Conservation (phyloP, 2,329 filamentous ascomycete species). For the Coniochaeta pulveracea region DNA sequence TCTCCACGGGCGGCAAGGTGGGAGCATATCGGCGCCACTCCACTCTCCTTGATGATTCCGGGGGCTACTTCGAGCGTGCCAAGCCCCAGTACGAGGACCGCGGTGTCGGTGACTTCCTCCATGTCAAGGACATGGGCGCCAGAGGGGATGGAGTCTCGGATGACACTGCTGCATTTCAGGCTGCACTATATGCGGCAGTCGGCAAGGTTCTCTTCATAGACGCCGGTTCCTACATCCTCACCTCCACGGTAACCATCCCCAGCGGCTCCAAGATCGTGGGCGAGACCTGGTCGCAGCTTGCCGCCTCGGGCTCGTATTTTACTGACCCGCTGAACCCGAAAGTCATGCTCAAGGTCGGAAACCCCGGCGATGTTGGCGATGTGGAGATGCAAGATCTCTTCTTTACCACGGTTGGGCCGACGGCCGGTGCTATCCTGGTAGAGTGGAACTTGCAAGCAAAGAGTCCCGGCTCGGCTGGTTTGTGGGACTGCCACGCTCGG, state of each 20-base stretch:
- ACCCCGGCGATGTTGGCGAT: constrained; percentile 43
- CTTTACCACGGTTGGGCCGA: constrained; percentile 34
- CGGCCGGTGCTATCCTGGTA: constrained; percentile 56
- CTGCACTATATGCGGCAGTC: constrained; percentile 26
- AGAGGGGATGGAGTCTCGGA: constrained; percentile 41
- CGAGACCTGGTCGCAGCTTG: constrained; percentile 60
- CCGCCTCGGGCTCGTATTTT: constrained; percentile 45
- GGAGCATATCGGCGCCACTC: constrained; percentile 3
- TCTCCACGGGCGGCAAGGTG: constrained; percentile 7
- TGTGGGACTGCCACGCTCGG: constrained; percentile 62
- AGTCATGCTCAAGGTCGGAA: constrained; percentile 53
- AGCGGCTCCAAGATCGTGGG: constrained; percentile 56
- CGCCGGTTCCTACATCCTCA: constrained; percentile 24
- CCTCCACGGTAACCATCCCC: constrained; percentile 38
- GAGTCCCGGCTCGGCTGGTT: constrained; percentile 42
- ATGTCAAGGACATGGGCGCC: constrained; percentile 14
- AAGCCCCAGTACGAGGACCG: constrained; percentile 40
- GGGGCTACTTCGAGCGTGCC: constrained; percentile 21
- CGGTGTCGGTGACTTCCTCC: constrained; percentile 8
- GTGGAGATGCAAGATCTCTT: constrained; percentile 61
- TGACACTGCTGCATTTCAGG: constrained; percentile 39
- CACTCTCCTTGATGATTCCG: constrained; percentile 4
- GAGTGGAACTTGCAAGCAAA: constrained; percentile 56
- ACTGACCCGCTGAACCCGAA: constrained; percentile 42
- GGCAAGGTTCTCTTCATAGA: constrained; percentile 21